Base-by-base conservation (phyloP, 2,329 filamentous ascomycete species). In the Cercospora citrullina region DNA sequence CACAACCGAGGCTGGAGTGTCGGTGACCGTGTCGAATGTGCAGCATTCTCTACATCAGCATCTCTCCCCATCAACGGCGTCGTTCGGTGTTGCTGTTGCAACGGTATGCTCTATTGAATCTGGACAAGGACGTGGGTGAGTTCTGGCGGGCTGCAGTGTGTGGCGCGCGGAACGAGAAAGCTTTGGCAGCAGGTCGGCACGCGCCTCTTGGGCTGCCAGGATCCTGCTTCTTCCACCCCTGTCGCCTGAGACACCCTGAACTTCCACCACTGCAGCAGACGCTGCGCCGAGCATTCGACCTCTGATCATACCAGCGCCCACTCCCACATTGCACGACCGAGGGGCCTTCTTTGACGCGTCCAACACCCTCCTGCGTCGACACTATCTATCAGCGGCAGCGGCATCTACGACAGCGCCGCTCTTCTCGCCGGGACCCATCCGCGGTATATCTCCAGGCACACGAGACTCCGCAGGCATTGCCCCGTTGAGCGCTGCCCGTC, bases 391-490 rank as follows among this genome's bases (percentile, higher is more conserved):
- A 39, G 18, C 53, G n/a, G n/a, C 42, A 4, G 45, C 61, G 3
- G 45, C 45, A 57, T 23, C 23, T 10, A 58, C 53, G 26, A 58
- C 53, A 4, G 3, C n/a, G 36, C 12, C 26, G 26, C 53, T 23
- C 53, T 16, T 28, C 26, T 58, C 45, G 4, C 53, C 26, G 53
- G 53, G 16, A 23, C 4, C 48, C 18, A 36, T 57, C 30, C 48
- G n/a, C 23, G 12, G 30, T 16, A 33, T 33, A 64, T 28, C 30
- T 26, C 21, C 28, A 36, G 51, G 18, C n/a, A 51, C 51, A 45
- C 62, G 62, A 55, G 31, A 26, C 62, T 12, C 18, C 48, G 36
- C 65, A 58, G 51, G 65, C 65, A 67, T 67, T 58, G 33, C 60
- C 65, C 65, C 53, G 30, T 51, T 39, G 26, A 21, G 53, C 65